These are phyloP conservation scores for Chloropicon primus DNA, from an alignment of 139 green algal species.

Conservation along the genomic window DNA sequence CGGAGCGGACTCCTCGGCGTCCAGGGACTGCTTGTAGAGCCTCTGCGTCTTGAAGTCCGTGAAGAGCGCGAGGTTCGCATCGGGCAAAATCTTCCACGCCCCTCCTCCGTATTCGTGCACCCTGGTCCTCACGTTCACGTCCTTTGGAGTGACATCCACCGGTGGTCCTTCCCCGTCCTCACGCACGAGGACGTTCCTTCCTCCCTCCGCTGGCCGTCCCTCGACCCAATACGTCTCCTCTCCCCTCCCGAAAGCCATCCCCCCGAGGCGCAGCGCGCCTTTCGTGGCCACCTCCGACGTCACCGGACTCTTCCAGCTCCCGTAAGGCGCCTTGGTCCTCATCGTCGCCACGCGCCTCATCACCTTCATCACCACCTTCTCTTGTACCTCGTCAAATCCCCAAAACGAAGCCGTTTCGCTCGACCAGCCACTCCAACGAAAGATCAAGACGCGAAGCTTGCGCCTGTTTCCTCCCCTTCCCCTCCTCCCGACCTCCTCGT, in stretches of 20 bases:
- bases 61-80: constrained; percentile 27
- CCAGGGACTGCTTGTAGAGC: constrained; percentile 39
- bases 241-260: constrained; percentile 11
- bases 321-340: neutral
- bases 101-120: constrained; percentile 45
- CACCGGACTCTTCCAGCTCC: constrained; percentile 38
- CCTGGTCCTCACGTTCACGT: constrained; percentile 55
- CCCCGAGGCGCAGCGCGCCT: constrained; percentile 25
- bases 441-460: no score
- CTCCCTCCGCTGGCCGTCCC: constrained; percentile 36
- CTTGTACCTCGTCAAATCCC: no score
- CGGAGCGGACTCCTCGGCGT: neutral
- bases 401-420: no score
- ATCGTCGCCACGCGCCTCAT: neutral
- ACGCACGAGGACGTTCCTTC: constrained; percentile 40
- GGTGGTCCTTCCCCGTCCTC: constrained; percentile 17
- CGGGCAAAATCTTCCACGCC: neutral
- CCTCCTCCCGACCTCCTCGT: no score
- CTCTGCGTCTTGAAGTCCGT: constrained; percentile 53
- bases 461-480: no score
- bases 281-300: constrained; percentile 35
- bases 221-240: constrained; percentile 46
- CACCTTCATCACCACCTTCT: no score
- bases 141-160: constrained; percentile 12
- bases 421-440: no score